Conservation (phyloP, 2,329 filamentous ascomycete species). For the Fulvia fulva region DNA sequence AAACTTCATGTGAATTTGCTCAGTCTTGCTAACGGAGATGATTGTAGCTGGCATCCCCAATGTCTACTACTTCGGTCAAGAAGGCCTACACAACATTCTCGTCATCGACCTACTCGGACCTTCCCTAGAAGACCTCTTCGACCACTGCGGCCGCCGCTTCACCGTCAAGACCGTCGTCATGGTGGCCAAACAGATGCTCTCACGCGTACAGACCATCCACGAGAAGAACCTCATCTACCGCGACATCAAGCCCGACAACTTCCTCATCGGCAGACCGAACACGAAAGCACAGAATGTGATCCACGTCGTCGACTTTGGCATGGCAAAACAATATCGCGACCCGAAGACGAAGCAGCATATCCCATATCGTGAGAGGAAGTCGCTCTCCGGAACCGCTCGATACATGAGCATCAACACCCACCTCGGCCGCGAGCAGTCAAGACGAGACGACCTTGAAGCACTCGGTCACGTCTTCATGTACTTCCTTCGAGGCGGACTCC, state of each 20-base stretch:
- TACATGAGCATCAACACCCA: constrained; percentile 99
- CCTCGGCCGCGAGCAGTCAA: constrained; percentile 90
- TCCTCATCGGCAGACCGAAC: constrained; percentile 86
- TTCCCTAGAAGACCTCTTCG: constrained; percentile 93
- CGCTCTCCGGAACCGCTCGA: constrained; percentile 88
- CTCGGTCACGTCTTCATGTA: constrained; percentile 68
- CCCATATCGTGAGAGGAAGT: constrained; percentile 94
- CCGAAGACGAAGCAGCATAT: constrained; percentile 99
- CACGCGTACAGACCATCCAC: constrained; percentile 88
- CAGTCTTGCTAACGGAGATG: constrained; percentile 1
- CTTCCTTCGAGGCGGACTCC: constrained; percentile 62
- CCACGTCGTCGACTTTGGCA: constrained; percentile 97
- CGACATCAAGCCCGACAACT: constrained; percentile 99
- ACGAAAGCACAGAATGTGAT: constrained; percentile 97
- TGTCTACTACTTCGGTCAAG: constrained; percentile 99
- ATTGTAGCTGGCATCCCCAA: constrained; percentile 90
- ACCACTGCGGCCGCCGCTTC: constrained; percentile 93
- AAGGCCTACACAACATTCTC: constrained; percentile 96
- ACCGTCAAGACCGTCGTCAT: constrained; percentile 97
- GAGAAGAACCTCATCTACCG: constrained; percentile 99
- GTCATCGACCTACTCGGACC: constrained; percentile 95
- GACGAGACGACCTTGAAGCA: constrained; percentile 92
- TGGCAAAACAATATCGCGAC: constrained; percentile 99
- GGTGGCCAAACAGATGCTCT: constrained; percentile 99
- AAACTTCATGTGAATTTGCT: neutral